These are phyloP conservation scores for Ophiocordyceps camponoti-saundersi DNA, from an alignment of 2,329 filamentous ascomycete genomes.

Conservation along the genomic window DNA sequence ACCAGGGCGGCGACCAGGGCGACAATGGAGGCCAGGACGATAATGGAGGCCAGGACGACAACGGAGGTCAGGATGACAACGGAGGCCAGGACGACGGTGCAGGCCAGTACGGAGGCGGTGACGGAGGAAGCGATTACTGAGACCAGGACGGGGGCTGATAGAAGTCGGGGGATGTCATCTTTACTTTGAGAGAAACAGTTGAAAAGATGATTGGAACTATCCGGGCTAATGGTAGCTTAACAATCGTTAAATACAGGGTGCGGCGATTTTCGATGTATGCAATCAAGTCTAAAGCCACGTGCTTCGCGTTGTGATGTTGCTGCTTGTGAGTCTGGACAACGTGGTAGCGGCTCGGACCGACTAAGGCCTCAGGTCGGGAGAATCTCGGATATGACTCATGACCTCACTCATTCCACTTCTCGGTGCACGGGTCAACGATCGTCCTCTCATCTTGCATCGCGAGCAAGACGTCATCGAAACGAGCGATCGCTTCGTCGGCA, in stretches of 20 bases:
- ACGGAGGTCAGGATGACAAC: too few relatives aligned
- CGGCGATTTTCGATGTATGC: too few relatives aligned
- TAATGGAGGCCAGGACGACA: background rate
- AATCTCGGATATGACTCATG: background rate
- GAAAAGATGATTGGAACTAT: too few relatives aligned
- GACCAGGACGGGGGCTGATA: too few relatives aligned
- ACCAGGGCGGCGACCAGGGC: too few relatives aligned
- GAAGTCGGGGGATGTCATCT: too few relatives aligned
- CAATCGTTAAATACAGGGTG: too few relatives aligned
- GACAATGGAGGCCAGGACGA: background rate
- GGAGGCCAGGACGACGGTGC: background rate
- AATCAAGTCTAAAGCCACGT: too few relatives aligned
- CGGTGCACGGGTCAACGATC: background rate
- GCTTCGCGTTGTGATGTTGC: too few relatives aligned
- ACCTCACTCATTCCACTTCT: background rate
- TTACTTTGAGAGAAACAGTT: too few relatives aligned
- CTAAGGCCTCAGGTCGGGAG: background rate
- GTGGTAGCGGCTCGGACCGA: background rate
- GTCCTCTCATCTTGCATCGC: background rate
- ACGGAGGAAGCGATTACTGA: background rate
- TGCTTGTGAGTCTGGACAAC: too few relatives aligned
- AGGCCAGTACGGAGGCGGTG: background rate
- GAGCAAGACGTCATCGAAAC: background rate
- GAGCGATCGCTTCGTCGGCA: background rate
- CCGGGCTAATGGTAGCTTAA: too few relatives aligned